phyloP scores from a whole-genome alignment of 2,329 filamentous ascomycete species.

The Colletotrichum brevisporum region DNA sequence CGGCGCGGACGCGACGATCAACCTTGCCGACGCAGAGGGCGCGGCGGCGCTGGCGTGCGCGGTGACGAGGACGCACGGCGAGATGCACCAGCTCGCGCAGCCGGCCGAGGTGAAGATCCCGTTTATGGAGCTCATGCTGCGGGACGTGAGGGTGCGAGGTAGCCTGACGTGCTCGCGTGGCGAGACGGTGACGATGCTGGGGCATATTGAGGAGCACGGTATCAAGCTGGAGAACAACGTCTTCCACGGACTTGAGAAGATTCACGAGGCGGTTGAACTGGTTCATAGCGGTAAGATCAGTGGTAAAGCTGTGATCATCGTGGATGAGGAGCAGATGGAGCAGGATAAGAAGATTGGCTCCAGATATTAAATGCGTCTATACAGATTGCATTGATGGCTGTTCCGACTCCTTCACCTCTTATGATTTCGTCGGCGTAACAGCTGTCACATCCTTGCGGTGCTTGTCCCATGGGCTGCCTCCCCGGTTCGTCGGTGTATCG shows the following conservation, averaged over 20 bases:
- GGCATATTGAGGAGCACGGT: constrained; percentile 59
- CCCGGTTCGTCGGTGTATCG: constrained; percentile 40
- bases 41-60: constrained; percentile 67
- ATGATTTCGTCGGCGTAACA: constrained; percentile 15
- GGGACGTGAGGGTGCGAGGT: constrained; percentile 66
- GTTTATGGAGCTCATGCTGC: constrained; percentile 64
- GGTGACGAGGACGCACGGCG: constrained; percentile 71
- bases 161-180: constrained; percentile 57
- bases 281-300: constrained; percentile 67
- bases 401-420: no score
- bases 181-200: constrained; percentile 63
- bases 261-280: constrained; percentile 64
- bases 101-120: constrained; percentile 53
- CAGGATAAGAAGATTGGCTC: background rate
- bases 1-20: constrained; percentile 67
- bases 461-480: constrained; percentile 39
- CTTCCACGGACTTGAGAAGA: constrained; percentile 66
- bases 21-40: constrained; percentile 64
- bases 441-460: constrained; percentile 38
- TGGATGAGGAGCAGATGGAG: constrained; percentile 59
- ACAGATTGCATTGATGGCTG: no score
- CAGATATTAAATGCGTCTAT: background rate
- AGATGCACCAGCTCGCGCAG: constrained; percentile 72
- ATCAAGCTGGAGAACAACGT: constrained; percentile 65
- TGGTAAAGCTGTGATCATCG: constrained; percentile 68